Base-by-base conservation (phyloP, 208 protist genomes). In the Acanthamoeba polyphaga region DNA sequence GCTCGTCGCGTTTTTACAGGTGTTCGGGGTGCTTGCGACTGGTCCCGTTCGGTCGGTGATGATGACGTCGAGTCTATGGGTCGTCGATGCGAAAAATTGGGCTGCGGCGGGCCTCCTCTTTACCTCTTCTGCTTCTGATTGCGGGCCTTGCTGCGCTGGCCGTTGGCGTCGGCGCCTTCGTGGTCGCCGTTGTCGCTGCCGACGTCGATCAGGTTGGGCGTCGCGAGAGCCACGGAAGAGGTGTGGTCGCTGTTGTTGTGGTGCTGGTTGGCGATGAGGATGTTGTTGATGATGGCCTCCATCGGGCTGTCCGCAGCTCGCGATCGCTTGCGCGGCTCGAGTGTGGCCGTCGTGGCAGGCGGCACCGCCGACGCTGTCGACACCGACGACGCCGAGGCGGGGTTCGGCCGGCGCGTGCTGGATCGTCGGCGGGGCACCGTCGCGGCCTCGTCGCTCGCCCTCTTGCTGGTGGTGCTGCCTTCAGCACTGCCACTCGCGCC, bases 91-190 rank as follows among this genome's bases (percentile, higher is more conserved):
- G 53, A 58, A 58, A 58, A 58, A 58, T 58, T 19, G 22, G 60
- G 60, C 19, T 27, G 60, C 22, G 60, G 0, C 12, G 19, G 55
- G 60, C 24, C 60, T n/a, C 27, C 15, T n/a, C 15, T 12, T 82
- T n/a, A 82, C 76, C 76, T 8, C 43, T 85, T 85, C 46, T 85
- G 76, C 76, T 85, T 85, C 49, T 51, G 76, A 24, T 85, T 85
- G 76, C 76, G 76, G 4, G 76, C 22, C 46, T 85, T 72, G 66
- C 66, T 51, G 76, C 49, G 76, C 43, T 85, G 76, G 43, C 43
- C 43, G 22, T 78, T 78, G 70, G 32, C 29, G 76, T 27, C 76
- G 27, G 38, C 72, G 29, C 43, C 43, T 12, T 85, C 43, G 76
- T 58, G 15, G 17, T 85, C 49, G 46, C 7, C 46, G 43, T 22